phyloP scores from a whole-genome alignment of 768 basidiomycete genomes.

The Megacollybia marginata region DNA sequence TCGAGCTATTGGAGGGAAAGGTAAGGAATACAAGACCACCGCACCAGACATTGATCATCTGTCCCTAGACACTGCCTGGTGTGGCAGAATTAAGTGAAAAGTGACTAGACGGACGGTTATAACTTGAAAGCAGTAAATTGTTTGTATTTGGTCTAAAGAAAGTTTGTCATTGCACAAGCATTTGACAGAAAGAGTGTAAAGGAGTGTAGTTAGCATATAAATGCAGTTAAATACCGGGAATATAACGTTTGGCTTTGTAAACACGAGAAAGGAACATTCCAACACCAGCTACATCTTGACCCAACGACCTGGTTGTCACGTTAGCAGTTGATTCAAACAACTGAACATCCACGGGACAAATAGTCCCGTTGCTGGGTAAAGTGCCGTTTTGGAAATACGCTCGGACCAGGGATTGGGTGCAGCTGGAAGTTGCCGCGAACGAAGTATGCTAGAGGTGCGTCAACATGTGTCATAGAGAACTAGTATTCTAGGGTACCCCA shows the following conservation, averaged over 20 bases:
- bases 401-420: conserved; percentile 10
- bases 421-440: conserved; percentile 11
- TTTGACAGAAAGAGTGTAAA: too few relatives aligned
- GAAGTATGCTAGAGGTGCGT: conserved; percentile 8
- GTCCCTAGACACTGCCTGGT: conserved; percentile 75
- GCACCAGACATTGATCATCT: conserved; percentile 6
- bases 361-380: conserved; percentile 15
- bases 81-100: conserved; percentile 89
- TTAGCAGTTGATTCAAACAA: conserved; percentile 3
- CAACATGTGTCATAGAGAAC: not conserved
- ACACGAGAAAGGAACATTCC: too few relatives aligned
- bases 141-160: too few relatives aligned
- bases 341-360: conserved; percentile 13
- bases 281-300: too few relatives aligned
- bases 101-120: not conserved
- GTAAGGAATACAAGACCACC: conserved; percentile 29
- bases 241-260: too few relatives aligned
- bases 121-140: too few relatives aligned
- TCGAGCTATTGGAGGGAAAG: conserved; percentile 98
- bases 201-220: too few relatives aligned
- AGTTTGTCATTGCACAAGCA: too few relatives aligned
- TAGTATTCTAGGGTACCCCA: conserved; percentile 3
- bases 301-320: not conserved
- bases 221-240: too few relatives aligned
- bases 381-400: conserved; percentile 19